Percentiles rank a stretch among this genome's conserved stretches.
Conservation (phyloP, 2,329 filamentous ascomycete genomes). For the Anisogramma anomala region DNA sequence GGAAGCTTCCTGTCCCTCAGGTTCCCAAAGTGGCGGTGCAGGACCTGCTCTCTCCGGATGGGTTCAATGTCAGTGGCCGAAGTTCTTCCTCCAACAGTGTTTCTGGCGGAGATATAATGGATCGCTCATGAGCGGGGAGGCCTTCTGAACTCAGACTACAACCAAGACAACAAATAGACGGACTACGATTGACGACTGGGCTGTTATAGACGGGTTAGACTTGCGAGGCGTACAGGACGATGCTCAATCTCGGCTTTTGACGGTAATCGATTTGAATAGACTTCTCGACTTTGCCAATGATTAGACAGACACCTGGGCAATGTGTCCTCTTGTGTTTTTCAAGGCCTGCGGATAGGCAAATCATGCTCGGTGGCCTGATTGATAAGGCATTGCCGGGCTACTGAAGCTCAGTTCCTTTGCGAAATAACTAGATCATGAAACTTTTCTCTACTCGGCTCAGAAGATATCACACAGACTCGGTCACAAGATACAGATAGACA, state of each 20-base stretch:
- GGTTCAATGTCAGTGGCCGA: constrained; percentile 60
- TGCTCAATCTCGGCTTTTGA: constrained; percentile 7
- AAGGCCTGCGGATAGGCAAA: no score
- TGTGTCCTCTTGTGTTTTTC: not conserved
- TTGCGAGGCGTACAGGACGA: constrained; percentile 15
- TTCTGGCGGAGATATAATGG: constrained; percentile 57
- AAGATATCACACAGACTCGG: constrained; percentile 9
- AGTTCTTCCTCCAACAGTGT: constrained; percentile 70
- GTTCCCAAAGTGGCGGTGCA: constrained; percentile 82
- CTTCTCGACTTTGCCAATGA: constrained; percentile 6
- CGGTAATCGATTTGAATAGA: constrained; percentile 9
- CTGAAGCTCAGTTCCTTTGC: not conserved
- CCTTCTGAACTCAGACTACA: constrained; percentile 21
- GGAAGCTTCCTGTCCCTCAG: constrained; percentile 84
- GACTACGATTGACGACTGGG: constrained; percentile 14
- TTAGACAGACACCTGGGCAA: not conserved
- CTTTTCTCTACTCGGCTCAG: not conserved
- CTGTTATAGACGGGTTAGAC: constrained; percentile 14
- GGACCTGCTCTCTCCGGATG: constrained; percentile 62
- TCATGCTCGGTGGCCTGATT: not conserved
- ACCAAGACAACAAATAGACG: constrained; percentile 3
- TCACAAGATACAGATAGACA: not conserved
- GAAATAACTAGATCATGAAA: constrained; percentile 2
- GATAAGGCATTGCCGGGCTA: not conserved
- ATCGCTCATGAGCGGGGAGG: constrained; percentile 27